Conservation (phyloP, 2,329 filamentous ascomycete species). For the Chaetomiaceae sp. region DNA sequence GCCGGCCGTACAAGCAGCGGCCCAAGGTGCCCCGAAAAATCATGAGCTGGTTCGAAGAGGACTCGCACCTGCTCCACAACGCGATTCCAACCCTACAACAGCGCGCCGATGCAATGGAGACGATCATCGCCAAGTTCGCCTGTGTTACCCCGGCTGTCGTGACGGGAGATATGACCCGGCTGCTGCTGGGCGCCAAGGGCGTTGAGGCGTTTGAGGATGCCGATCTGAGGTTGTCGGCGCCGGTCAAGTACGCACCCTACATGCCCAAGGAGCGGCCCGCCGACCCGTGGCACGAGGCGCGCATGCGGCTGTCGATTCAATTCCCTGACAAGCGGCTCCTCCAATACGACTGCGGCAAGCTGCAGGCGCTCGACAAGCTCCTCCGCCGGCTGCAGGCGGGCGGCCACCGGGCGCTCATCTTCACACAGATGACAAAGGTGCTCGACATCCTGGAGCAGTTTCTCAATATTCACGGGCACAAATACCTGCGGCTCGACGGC, state of each 20-base stretch:
- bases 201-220: constrained; percentile 51
- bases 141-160: constrained; percentile 88
- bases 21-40: constrained; percentile 57
- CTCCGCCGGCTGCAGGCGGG: constrained; percentile 81
- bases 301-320: constrained; percentile 87
- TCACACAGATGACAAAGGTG: constrained; percentile 99
- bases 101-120: constrained; percentile 66
- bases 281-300: constrained; percentile 90
- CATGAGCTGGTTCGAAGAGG: constrained; percentile 69
- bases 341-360: constrained; percentile 95
- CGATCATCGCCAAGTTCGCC: constrained; percentile 76
- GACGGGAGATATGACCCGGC: constrained; percentile 65
- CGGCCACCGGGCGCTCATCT: constrained; percentile 91
- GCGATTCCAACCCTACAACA: constrained; percentile 71
- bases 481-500: constrained; percentile 94
- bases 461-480: constrained; percentile 94
- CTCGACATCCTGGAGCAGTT: constrained; percentile 97
- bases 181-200: constrained; percentile 58
- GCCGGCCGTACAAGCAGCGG: constrained; percentile 52
- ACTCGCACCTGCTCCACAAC: constrained; percentile 55
- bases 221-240: constrained; percentile 52
- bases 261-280: constrained; percentile 49
- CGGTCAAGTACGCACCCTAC: constrained; percentile 49
- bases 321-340: constrained; percentile 95
- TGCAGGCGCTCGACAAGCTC: constrained; percentile 81